Conservation (phyloP, 2,329 filamentous ascomycete genomes). For the Alternaria metachromatica region DNA sequence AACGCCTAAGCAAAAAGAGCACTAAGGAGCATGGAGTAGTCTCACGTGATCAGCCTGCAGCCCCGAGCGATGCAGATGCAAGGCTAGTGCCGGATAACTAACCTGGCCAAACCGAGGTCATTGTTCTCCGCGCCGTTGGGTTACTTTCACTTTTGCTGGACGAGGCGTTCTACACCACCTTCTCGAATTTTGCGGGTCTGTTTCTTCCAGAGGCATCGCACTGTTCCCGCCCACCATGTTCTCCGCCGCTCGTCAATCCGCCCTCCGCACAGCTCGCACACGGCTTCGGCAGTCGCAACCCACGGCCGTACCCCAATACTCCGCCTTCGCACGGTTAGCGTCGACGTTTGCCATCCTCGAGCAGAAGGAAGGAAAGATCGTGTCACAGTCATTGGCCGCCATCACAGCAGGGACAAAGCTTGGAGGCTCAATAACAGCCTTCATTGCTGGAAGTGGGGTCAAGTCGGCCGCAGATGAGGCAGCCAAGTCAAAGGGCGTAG, state of each 20-base stretch:
- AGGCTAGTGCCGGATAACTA: constrained; percentile 26
- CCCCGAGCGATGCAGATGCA: constrained; percentile 2
- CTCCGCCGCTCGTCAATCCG: constrained; percentile 43
- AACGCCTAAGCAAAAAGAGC: constrained; percentile 21
- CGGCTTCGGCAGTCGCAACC: constrained; percentile 52
- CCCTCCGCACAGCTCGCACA: constrained; percentile 49
- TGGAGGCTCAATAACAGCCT: constrained; percentile 83
- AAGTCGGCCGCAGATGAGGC: constrained; percentile 81
- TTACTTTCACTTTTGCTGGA: constrained; percentile 6
- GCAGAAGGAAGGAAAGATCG: constrained; percentile 88
- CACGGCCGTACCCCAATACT: constrained; percentile 52
- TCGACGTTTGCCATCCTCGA: constrained; percentile 92
- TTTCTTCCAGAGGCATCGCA: background rate
- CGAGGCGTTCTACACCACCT: background rate
- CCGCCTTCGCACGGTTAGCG: constrained; percentile 71
- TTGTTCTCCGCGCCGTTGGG: constrained; percentile 14
- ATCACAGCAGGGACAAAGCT: constrained; percentile 86
- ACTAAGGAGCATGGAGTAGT: constrained; percentile 18
- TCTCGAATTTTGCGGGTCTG: background rate
- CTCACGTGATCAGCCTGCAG: constrained; percentile 21
- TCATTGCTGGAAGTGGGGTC: constrained; percentile 81
- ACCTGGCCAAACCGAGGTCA: constrained; percentile 41
- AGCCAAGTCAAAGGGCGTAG: constrained; percentile 86
- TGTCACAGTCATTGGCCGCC: constrained; percentile 79
- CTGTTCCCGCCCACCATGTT: constrained; percentile 39